Percentiles rank a stretch among this genome's conserved stretches.
phyloP scores from a whole-genome alignment of 106 monocot species.

The Phalaenopsis equestris region DNA sequence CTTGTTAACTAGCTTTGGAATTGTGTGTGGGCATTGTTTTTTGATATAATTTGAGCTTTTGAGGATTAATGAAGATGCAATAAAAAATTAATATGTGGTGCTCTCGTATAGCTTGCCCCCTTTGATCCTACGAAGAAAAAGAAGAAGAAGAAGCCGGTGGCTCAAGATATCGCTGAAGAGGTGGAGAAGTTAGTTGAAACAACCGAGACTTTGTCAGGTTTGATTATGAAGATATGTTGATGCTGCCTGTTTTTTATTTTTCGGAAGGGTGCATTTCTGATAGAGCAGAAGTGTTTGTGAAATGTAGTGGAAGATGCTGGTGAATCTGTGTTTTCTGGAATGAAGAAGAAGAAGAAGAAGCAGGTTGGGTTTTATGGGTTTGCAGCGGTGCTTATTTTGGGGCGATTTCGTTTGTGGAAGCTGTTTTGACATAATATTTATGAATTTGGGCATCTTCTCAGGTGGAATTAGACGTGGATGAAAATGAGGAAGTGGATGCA shows the following conservation, averaged over 20 bases:
- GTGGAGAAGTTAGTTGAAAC: constrained; percentile 37
- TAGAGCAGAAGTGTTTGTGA: background rate
- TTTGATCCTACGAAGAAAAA: constrained; percentile 71
- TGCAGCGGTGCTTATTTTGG: background rate
- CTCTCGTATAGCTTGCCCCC: constrained; percentile 33
- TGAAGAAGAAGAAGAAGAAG: constrained; percentile 99
- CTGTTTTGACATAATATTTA: background rate
- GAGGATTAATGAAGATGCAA: too few relatives aligned
- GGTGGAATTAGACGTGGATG: constrained; percentile 66
- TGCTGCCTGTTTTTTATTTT: background rate
- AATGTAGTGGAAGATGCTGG: constrained; percentile 43
- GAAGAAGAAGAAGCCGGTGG: constrained; percentile 67
- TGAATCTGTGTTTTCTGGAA: constrained; percentile 66
- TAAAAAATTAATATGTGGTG: background rate
- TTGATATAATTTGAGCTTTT: background rate
- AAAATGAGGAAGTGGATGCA: constrained; percentile 61
- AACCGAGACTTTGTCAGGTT: constrained; percentile 40
- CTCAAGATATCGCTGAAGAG: constrained; percentile 38
- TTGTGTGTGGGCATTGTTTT: background rate
- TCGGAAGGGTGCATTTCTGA: background rate
- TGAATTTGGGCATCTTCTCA: constrained; percentile 13
- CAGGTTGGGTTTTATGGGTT: constrained; percentile 29
- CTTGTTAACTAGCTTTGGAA: background rate
- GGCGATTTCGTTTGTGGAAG: background rate
- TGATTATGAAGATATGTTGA: background rate